A percentile compares a stretch with the other conserved stretches of the same genome.
These are phyloP conservation scores for Colletotrichum simmondsii DNA, from an alignment of 2,329 filamentous ascomycete species.

Conservation along the genomic window DNA sequence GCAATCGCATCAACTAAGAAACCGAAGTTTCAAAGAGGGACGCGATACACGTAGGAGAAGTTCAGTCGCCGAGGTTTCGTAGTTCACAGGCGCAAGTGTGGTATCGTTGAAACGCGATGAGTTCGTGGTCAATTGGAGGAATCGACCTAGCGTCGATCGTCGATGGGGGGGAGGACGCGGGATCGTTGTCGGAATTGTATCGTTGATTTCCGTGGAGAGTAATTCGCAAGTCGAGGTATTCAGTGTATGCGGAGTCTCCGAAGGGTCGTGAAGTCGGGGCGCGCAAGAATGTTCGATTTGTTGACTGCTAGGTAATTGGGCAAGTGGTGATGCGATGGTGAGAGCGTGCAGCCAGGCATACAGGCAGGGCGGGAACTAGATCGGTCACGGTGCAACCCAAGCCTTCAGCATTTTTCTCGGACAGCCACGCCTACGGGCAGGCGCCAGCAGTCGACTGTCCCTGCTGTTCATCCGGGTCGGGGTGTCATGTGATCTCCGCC, in stretches of 20 bases:
- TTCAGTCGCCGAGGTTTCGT: background rate
- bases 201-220: background rate
- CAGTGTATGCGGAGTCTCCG: background rate
- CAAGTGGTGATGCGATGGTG: constrained; percentile 19
- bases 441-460: constrained; percentile 6
- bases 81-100: background rate
- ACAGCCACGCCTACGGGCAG: background rate
- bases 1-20: constrained; percentile 29
- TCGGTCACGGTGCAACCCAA: constrained; percentile 22
- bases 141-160: constrained; percentile 17
- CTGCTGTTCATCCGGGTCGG: background rate
- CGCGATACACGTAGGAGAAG: background rate
- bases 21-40: background rate
- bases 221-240: background rate
- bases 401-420: constrained; percentile 28
- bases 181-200: constrained; percentile 1
- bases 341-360: constrained; percentile 24
- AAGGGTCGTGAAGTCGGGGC: background rate
- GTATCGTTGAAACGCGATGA: constrained; percentile 23
- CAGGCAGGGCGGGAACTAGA: constrained; percentile 19
- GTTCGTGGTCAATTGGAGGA: constrained; percentile 8
- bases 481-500: constrained; percentile 3
- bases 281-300: background rate
- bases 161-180: background rate
- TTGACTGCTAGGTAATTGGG: constrained; percentile 3